Base-by-base conservation (phyloP, 805 yeast genomes). In the Barnettozyma siamensis region DNA sequence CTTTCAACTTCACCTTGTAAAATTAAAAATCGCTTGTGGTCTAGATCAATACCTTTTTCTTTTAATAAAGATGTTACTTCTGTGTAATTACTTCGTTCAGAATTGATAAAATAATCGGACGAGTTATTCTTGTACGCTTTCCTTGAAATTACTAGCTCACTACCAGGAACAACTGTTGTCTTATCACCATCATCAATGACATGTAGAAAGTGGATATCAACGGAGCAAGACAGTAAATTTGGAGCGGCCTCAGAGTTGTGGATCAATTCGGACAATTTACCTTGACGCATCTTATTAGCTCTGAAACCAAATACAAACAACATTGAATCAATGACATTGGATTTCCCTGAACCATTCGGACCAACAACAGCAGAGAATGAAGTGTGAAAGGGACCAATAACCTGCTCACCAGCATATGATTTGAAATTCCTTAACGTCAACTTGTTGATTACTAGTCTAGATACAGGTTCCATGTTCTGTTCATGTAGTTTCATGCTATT, bases 1-100 rank as follows among this genome's bases (percentile, higher is more conserved):
- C 89, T 83, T 65, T 93, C 99, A 33, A 93, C 99, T 60, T 93
- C 99, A 59, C 99, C 99, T 64, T 93, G 99, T 34, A 93, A 67
- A 57, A 93, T 94, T 52, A 93, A 71, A 54, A 93, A 93, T 52
- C 99, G 72, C 58, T 93, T 93, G 62, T 93, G 99, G 51, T 89
- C 95, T 47, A 93, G 70, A 62, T 93, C 99, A 44, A 93, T 84
- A 5, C 98, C 99, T 57, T 88, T 79, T 15, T 74, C 80, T 49
- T 79, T 80, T 37, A 93, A 68, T 27, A 86, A 65, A 1, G 67
- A 65, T 0, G 96, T 86, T 0, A 93, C 97, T 51, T 82, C 84
- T 0, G 85, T 75, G 55, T 85, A 93, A 26, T 72, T 73, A 54
- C 94, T 83, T 24, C 76, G 73, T 39, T 67, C 75, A 3, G 76